Conservation (phyloP, 2,329 filamentous ascomycete species). For the Balansia obtecta region DNA sequence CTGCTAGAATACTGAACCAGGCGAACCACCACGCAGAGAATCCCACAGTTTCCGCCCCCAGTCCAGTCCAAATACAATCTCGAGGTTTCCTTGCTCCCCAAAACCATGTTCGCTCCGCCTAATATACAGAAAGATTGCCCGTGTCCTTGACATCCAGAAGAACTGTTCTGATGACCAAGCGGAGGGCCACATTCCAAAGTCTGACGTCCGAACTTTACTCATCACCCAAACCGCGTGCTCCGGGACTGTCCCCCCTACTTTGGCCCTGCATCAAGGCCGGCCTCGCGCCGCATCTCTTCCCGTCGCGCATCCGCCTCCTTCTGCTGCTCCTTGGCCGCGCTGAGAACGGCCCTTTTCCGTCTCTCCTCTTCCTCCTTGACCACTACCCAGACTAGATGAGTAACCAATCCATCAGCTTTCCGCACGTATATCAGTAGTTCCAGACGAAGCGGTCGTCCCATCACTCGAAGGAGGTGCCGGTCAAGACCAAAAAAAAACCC, state of each 20-base stretch:
- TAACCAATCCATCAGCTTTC: background rate
- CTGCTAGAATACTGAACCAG: background rate
- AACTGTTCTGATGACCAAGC: background rate
- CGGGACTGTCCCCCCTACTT: slow-evolving; percentile 13
- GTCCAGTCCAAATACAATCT: background rate
- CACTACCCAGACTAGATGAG: slow-evolving; percentile 34
- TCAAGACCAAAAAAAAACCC: background rate
- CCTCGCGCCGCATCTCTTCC: slow-evolving; percentile 37
- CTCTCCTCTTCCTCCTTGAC: slow-evolving; percentile 35
- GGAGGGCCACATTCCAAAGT: no score
- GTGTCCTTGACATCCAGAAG: background rate
- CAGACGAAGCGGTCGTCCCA: background rate
- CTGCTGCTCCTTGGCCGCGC: slow-evolving; percentile 23
- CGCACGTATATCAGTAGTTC: background rate
- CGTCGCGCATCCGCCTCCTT: slow-evolving; percentile 30
- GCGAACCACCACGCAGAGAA: background rate
- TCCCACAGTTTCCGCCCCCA: background rate
- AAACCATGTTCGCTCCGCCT: background rate
- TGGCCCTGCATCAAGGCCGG: slow-evolving; percentile 23
- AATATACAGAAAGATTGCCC: background rate
- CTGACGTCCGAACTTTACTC: background rate
- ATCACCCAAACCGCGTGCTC: background rate
- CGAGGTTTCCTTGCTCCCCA: background rate
- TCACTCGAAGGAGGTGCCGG: background rate
- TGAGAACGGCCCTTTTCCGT: slow-evolving; percentile 24